Base-by-base conservation (phyloP, 805 yeast species). In the Sporopachydermia lactativora region DNA sequence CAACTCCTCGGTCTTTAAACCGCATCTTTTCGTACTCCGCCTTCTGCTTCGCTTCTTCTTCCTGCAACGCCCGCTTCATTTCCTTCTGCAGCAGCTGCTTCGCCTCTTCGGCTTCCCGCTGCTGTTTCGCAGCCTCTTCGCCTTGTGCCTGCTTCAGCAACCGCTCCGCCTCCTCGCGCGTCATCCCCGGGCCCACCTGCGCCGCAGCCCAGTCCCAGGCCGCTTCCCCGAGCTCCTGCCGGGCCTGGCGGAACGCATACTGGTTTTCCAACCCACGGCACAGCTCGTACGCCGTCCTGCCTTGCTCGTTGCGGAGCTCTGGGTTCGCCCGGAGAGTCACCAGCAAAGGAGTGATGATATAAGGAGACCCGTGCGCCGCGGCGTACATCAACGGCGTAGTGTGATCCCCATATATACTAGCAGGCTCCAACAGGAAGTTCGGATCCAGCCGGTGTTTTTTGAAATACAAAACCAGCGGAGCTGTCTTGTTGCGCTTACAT, bases 351-450 rank as follows among this genome's bases (percentile, higher is more conserved):
- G 69, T 68, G 2, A 83, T 75, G 68, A 86, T 76, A 47, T 78
- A 83, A 41, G 67, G 66, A 16, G 77, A 61, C 3, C 83, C 82
- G 42, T 75, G 65, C 5, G 75, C 65, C 0, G 96, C 61, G 0
- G 95, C 89, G 54, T 65, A 84, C 52, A 86, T 95, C 19, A 92
- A 61, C 43, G 82, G 55, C 0, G 94, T 83, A 3, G 96, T 95
- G 0, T 76, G 65, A 8, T 65, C 59, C 6, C 55, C 49, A 49
- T 69, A 79, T 42, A 68, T 71, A 0, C 61, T 46, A 5, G 53
- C 57, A 0, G 96, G 95, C 28, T 66, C 57, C 3, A 89, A 55
- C 15, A 37, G 38, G 45, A 75, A 72, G 45, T 82, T 67, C 4
- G 70, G 64, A 36, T 66, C 61, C 1, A 82, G 55, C 1, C 68